Conservation (phyloP, 148 eudicot genomes). For the Chenopodium formosanum region DNA sequence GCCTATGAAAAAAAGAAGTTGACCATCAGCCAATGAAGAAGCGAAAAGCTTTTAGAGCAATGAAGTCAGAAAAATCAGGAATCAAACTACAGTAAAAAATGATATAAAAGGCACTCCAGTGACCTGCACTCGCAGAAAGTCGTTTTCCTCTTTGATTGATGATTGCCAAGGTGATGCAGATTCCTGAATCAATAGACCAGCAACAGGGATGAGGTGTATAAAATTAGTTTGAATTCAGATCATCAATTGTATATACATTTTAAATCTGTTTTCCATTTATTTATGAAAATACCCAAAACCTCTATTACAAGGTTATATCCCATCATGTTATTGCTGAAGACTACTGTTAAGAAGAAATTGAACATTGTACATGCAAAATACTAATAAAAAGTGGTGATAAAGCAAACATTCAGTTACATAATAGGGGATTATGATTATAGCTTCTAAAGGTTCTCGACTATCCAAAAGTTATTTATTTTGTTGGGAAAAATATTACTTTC, state of each 20-base stretch:
- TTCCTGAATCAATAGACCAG: constrained; percentile 39
- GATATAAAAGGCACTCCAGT: neutral
- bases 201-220: neutral
- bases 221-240: no score
- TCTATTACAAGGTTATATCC: neutral
- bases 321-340: neutral
- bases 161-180: constrained; percentile 57
- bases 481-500: neutral
- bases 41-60: neutral
- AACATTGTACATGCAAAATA: neutral
- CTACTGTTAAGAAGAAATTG: neutral
- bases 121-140: constrained; percentile 83
- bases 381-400: neutral
- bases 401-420: neutral
- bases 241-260: neutral
- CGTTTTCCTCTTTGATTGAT: constrained; percentile 70
- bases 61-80: neutral
- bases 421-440: neutral
- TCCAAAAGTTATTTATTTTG: neutral
- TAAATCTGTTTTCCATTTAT: neutral
- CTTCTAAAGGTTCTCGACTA: neutral
- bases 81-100: neutral
- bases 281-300: neutral
- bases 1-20: constrained; percentile 47
- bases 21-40: constrained; percentile 11